A percentile compares a stretch with the other conserved stretches of the same genome.
These are phyloP conservation scores for Pyricularia sp. DNA, from an alignment of 2,329 filamentous ascomycete genomes.

Conservation along the genomic window DNA sequence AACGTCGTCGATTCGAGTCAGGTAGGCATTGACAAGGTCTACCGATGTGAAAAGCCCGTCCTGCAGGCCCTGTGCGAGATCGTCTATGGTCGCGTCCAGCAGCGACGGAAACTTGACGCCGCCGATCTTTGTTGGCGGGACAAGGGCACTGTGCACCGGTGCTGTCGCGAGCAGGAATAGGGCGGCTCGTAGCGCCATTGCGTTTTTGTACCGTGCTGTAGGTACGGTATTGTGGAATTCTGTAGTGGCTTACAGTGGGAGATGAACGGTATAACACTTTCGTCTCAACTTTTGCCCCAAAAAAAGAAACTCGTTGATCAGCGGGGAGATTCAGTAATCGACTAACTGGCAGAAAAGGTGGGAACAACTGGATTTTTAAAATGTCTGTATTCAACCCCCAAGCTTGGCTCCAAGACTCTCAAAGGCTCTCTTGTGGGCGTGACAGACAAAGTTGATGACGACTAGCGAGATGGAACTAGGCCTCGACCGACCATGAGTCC, in stretches of 20 bases:
- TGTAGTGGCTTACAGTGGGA: neutral
- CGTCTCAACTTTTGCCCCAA: neutral
- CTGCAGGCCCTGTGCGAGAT: constrained; percentile 18
- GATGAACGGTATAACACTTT: neutral
- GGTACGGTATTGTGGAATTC: too few species aligned
- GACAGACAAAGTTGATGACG: neutral
- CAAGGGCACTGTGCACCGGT: neutral
- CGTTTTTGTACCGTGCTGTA: too few species aligned
- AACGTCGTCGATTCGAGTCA: constrained; percentile 17
- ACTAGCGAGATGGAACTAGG: neutral
- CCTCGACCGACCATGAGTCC: neutral
- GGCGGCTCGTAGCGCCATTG: neutral
- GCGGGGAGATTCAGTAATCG: too few species aligned
- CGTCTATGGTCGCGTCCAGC: constrained; percentile 19
- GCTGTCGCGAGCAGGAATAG: neutral
- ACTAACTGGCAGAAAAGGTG: neutral
- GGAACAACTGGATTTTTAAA: neutral
- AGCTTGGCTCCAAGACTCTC: neutral
- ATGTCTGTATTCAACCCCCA: neutral
- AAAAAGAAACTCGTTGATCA: neutral
- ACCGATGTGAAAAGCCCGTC: constrained; percentile 20
- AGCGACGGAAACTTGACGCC: constrained; percentile 13
- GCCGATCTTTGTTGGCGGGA: neutral
- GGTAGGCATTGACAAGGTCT: constrained; percentile 19
- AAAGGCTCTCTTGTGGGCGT: neutral